A percentile compares a stretch with the other conserved stretches of the same genome.
Evolutionary conservation across 805 yeast species (phyloP).

Genomic region (Pichia exigua): DNA sequence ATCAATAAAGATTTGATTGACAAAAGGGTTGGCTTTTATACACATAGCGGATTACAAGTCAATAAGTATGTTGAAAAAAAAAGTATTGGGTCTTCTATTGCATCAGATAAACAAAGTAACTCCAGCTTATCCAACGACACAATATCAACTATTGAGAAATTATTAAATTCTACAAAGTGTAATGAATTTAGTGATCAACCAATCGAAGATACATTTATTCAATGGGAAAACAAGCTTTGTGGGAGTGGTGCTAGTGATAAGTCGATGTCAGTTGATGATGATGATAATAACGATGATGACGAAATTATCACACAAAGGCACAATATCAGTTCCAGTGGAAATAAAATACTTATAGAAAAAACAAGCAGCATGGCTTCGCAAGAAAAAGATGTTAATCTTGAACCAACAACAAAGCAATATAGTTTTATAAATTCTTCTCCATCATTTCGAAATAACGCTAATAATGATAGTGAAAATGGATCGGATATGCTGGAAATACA

Average conservation of each 20-base stretch:
- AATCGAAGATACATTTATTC: background rate
- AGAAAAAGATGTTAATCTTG: background rate
- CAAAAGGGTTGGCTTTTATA: constrained; percentile 4
- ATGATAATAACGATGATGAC: background rate
- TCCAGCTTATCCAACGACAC: background rate
- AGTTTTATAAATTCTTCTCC: background rate
- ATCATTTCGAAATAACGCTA: too few relatives aligned
- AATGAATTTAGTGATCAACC: background rate
- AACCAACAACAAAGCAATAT: background rate
- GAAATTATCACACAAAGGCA: background rate
- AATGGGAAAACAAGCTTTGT: constrained; percentile 2
- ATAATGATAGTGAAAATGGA: background rate
- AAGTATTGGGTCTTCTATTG: too few relatives aligned
- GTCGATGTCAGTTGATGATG: background rate
- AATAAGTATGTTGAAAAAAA: background rate
- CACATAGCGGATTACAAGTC: background rate
- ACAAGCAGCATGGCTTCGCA: background rate
- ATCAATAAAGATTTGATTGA: background rate
- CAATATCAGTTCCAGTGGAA: background rate
- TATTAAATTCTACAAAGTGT: background rate
- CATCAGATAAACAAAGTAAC: background rate
- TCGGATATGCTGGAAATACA: background rate
- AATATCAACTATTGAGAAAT: background rate
- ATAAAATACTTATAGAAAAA: background rate
- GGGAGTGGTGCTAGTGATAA: background rate